Conservation (phyloP, 805 yeast genomes). For the Nakazawaea anatomiae region DNA sequence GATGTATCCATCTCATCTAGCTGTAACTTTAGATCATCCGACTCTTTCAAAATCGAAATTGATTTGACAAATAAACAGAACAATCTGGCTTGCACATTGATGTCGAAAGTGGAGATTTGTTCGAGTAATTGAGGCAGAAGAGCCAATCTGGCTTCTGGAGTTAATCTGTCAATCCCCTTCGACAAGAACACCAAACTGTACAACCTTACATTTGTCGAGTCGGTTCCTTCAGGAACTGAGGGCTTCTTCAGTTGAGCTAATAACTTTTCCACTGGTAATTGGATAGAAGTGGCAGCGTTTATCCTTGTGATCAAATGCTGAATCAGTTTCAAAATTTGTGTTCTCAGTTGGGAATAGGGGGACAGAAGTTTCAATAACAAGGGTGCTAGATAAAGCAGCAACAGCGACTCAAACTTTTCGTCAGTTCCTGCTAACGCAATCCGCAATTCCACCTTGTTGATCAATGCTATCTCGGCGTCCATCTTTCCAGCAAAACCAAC, state of each 20-base stretch:
- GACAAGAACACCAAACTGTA: slow-evolving; percentile 64
- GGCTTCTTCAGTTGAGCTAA: slow-evolving; percentile 60
- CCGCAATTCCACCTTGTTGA: slow-evolving; percentile 76
- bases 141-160: slow-evolving; percentile 26
- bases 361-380: slow-evolving; percentile 74
- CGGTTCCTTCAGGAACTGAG: slow-evolving; percentile 32
- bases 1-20: slow-evolving; percentile 31
- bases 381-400: slow-evolving; percentile 68
- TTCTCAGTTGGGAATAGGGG: slow-evolving; percentile 56
- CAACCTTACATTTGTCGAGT: slow-evolving; percentile 46
- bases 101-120: slow-evolving; percentile 35
- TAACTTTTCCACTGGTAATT: slow-evolving; percentile 59
- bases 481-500: background rate
- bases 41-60: slow-evolving; percentile 34
- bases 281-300: slow-evolving; percentile 45
- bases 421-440: slow-evolving; percentile 72
- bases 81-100: slow-evolving; percentile 44
- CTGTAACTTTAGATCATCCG: slow-evolving; percentile 25
- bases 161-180: slow-evolving; percentile 57
- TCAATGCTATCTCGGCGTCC: slow-evolving; percentile 50
- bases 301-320: slow-evolving; percentile 65
- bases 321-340: slow-evolving; percentile 60
- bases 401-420: slow-evolving; percentile 51
- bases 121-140: slow-evolving; percentile 43
- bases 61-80: slow-evolving; percentile 57